Conservation (phyloP, 345 rosid genomes). For the Citrus sp. region DNA sequence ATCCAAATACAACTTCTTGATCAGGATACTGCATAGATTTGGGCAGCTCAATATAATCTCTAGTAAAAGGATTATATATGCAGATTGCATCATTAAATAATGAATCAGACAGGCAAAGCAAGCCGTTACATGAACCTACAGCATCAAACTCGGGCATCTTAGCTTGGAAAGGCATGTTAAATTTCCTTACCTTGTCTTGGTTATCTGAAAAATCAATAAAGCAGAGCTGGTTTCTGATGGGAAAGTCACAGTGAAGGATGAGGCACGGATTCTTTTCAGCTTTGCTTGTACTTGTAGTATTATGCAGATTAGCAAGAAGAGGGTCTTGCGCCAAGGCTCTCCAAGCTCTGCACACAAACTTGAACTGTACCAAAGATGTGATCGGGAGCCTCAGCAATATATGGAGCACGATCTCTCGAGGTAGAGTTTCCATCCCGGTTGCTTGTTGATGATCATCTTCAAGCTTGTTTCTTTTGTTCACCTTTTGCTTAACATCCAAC, state of each 20-base stretch:
- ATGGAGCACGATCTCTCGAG: constrained; percentile 52
- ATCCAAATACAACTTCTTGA: constrained; percentile 57
- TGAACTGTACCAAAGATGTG: constrained; percentile 49
- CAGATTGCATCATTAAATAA: constrained; percentile 34
- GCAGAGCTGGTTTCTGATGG: constrained; percentile 49
- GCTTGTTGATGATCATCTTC: constrained; percentile 14
- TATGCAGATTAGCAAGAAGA: constrained; percentile 24
- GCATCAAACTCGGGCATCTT: constrained; percentile 47
- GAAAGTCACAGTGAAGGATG: constrained; percentile 57
- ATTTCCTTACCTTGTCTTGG: constrained; percentile 36
- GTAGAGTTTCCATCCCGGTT: constrained; percentile 46
- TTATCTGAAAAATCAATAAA: constrained; percentile 40
- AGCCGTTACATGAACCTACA: constrained; percentile 62
- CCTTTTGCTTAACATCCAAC: constrained; percentile 15
- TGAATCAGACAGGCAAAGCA: constrained; percentile 52
- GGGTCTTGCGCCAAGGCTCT: constrained; percentile 39
- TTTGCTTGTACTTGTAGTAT: constrained; percentile 15
- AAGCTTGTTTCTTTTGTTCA: constrained; percentile 13
- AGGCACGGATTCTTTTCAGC: constrained; percentile 38
- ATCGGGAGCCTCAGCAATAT: constrained; percentile 64
- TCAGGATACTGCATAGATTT: constrained; percentile 31
- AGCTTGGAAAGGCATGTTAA: constrained; percentile 31
- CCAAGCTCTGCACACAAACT: constrained; percentile 54
- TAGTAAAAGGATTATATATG: constrained; percentile 60
- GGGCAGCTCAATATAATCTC: constrained; percentile 40